These are phyloP conservation scores for Phyllosticta citrichinensis DNA, from an alignment of 2,329 filamentous ascomycete species.

Conservation along the genomic window DNA sequence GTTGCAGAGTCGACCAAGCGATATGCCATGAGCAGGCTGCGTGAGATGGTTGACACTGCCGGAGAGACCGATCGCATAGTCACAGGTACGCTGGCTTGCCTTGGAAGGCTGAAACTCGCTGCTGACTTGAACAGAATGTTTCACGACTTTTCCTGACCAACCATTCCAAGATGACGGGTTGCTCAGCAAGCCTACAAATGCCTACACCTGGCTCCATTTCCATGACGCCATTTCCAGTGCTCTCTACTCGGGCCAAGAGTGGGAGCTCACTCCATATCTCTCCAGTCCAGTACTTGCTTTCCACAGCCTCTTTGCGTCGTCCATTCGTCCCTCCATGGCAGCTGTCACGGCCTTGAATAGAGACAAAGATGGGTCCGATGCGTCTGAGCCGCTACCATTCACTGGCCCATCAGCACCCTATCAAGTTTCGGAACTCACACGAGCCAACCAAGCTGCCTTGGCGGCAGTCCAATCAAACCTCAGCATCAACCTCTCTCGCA, in stretches of 20 bases:
- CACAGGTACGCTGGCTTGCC: conserved; percentile 33
- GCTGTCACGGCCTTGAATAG: conserved; percentile 22
- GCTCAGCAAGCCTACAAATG: conserved; percentile 74
- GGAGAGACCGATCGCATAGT: conserved; percentile 71
- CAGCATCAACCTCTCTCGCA: conserved; percentile 59
- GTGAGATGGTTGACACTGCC: conserved; percentile 68
- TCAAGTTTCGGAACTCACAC: conserved; percentile 67
- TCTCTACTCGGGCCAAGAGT: conserved; percentile 77
- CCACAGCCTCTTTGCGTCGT: conserved; percentile 79
- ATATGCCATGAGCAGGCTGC: conserved; percentile 58
- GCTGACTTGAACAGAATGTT: conserved; percentile 49
- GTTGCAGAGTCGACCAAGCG: conserved; percentile 66
- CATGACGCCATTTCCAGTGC: conserved; percentile 73
- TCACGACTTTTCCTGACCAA: conserved; percentile 73
- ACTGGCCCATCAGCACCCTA: conserved; percentile 74
- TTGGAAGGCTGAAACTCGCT: background rate
- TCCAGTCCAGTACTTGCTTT: conserved; percentile 81
- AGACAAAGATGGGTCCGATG: conserved; percentile 2
- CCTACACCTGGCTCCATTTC: conserved; percentile 94
- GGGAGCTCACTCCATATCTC: conserved; percentile 83
- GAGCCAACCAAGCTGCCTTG: conserved; percentile 65
- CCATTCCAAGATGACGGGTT: conserved; percentile 89
- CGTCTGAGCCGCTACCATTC: conserved; percentile 49
- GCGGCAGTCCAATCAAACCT: conserved; percentile 64
- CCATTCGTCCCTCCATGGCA: conserved; percentile 34